Evolutionary conservation across 1,284 basidiomycete genomes (phyloP), one percentile per base, ranked within the genome.

Genomic region (Macrocystidia cucumis): DNA sequence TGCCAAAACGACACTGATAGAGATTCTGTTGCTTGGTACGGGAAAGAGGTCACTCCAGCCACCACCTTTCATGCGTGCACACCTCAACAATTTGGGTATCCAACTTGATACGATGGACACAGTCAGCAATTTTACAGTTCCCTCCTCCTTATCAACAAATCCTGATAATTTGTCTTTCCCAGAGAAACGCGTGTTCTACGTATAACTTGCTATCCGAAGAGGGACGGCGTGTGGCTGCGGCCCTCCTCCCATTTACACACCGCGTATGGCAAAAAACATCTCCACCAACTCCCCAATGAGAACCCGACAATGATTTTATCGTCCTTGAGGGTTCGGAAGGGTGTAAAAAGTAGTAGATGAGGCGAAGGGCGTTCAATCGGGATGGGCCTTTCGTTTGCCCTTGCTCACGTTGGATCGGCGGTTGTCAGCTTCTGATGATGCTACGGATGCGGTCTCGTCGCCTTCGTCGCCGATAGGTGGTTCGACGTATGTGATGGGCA

Each of bases 61-160:
- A 1, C 92, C 93, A 9, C 67, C 72, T 4, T 59, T 60, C 17
- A 57, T 97, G 14, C 68, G 80, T 12, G 65, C 74, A 27, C 77
- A 91, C 55, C 52, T 97, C 29, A 85, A 72, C 42, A 63, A 72
- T 25, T 56, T 91, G 24, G 93, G 93, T 4, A 88, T 97, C 41
- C 90, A 92, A 51, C 60, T 93, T 30, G 95, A 98, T 47, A 70
- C 91, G n/a, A 91, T 95, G 81, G 89, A 92, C 54, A 91, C 91
- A 31, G 93, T 93, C 51, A 41, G 81, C 69, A 5, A 4, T 44
- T 4, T 14, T 4, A n/a, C 20, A 20, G 26, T 29, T 32, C 13
- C 7, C 23, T 12, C 23, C 22, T 18, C 31, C 22, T 29, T 30
- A 16, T 28, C 3, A 17, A 20, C 5, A 8, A 17, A 20, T 27